These are phyloP conservation scores for Xylaria sp. DNA, from an alignment of 2,329 filamentous ascomycete species.

Conservation along the genomic window DNA sequence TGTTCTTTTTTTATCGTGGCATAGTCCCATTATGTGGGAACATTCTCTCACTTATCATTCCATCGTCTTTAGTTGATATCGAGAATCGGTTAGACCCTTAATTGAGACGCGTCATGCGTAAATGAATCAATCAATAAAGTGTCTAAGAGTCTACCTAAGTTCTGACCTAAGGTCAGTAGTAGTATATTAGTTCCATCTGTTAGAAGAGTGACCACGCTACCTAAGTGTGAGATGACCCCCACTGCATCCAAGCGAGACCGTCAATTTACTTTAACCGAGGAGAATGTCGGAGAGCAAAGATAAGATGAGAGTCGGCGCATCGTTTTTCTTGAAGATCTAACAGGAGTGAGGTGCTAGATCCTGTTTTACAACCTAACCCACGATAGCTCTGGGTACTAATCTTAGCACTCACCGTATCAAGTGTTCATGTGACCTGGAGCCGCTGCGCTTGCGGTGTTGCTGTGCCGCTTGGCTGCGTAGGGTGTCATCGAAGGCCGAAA, in stretches of 20 bases:
- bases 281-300: conserved; percentile 2
- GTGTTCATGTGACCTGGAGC: conserved; percentile 32
- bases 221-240: background rate
- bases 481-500: conserved; percentile 20
- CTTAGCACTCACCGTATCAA: conserved; percentile 6
- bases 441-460: conserved; percentile 29
- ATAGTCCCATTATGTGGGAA: background rate
- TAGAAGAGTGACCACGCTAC: background rate
- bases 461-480: conserved; percentile 25
- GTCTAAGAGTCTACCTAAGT: background rate
- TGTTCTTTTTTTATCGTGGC: conserved; percentile 15
- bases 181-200: background rate
- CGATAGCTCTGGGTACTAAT: conserved; percentile 16
- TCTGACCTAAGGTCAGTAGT: conserved; percentile 4
- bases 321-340: conserved; percentile 10
- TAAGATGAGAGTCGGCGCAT: conserved; percentile 6
- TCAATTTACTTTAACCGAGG: background rate
- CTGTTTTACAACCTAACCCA: conserved; percentile 9
- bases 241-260: background rate
- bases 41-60: background rate
- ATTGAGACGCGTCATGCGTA: background rate
- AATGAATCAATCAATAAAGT: background rate
- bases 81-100: background rate
- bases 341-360: background rate
- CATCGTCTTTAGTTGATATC: background rate